Base-by-base conservation (phyloP, 441 rosid genomes). In the Populus hybrid region DNA sequence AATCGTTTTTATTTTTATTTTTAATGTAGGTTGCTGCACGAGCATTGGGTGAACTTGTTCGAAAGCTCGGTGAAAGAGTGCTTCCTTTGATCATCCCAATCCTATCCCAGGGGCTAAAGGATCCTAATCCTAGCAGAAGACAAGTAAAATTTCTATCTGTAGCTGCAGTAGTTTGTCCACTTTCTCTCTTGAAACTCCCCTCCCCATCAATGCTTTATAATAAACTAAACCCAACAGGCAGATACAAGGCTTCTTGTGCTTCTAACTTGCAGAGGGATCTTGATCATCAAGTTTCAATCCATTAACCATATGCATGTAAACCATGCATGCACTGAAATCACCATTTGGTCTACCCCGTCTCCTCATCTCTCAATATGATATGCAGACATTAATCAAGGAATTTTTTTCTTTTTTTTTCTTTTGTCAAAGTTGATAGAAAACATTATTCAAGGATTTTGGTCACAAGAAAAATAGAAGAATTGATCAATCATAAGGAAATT, bases 11-110 rank as follows among this genome's bases (percentile, higher is more conserved):
- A 67, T 42, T 35, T 40, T 33, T 76, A 31, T 29, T 79, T 78
- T 21, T 69, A 40, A 31, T 82, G 38, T 76, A 97, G 99, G 98
- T 91, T 85, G 99, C 99, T 80, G 99, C 91, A 76, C 87, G 99
- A 80, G 82, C 99, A 66, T 85, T 97, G 81, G 99, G 99, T 83
- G 99, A 97, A 88, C 95, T 97, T 82, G 99, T 97, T 53, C 88
- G 98, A 86, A 95, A 97, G 89, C 99, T 97, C 81, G 99, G 99
- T 79, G 99, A 97, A 85, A 93, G 98, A 93, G 99, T 97, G 76
- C 99, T 97, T 86, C 99, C 99, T 81, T 84, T 89, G 84, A 97
- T 97, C 56, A 95, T 97, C 75, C 98, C 99, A 69, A 95, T 97
- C 79, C 87, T 97, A 82, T 90, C 99, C 35, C 80, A 77, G 81